These are phyloP conservation scores for Trematosphaeria pertusa DNA, from an alignment of 2,329 filamentous ascomycete genomes.

Conservation along the genomic window DNA sequence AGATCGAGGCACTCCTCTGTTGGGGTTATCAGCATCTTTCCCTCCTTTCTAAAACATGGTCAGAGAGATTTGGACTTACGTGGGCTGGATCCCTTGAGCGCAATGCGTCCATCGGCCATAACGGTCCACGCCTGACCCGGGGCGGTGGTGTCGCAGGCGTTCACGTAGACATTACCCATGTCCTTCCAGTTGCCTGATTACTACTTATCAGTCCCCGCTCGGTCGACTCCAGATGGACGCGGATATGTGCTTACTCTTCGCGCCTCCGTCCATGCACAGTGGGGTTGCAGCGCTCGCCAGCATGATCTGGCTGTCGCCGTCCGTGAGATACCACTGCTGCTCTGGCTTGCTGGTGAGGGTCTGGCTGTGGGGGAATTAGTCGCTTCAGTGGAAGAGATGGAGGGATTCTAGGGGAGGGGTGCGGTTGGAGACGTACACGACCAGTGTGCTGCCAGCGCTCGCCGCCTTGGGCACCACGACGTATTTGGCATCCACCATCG, in stretches of 20 bases:
- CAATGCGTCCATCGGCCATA: constrained; percentile 39
- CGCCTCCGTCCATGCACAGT: constrained; percentile 39
- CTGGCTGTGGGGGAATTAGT: too few species aligned
- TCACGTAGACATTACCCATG: constrained; percentile 36
- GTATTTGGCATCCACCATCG: constrained; percentile 35
- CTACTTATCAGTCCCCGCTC: background rate
- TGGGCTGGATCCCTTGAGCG: constrained; percentile 24
- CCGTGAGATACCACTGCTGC: constrained; percentile 39
- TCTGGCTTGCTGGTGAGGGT: constrained; percentile 27
- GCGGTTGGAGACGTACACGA: constrained; percentile 29
- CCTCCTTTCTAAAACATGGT: background rate
- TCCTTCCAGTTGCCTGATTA: constrained; percentile 39
- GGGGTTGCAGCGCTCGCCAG: constrained; percentile 33
- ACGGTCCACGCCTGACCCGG: constrained; percentile 34
- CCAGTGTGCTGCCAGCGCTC: constrained; percentile 26
- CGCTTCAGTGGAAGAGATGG: too few species aligned
- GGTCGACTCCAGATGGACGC: background rate
- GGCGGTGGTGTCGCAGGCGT: constrained; percentile 30
- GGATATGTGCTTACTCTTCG: constrained; percentile 24
- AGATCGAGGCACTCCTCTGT: constrained; percentile 40
- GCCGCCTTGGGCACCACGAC: constrained; percentile 35
- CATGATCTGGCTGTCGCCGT: constrained; percentile 32
- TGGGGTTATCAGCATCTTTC: constrained; percentile 2
- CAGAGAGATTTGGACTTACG: too few species aligned
- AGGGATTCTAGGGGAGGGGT: constrained; percentile 1